Percentiles rank a stretch among this genome's conserved stretches.
Conservation (phyloP, 495 filamentous ascomycete species). For the Aspergillus ellipticus region DNA sequence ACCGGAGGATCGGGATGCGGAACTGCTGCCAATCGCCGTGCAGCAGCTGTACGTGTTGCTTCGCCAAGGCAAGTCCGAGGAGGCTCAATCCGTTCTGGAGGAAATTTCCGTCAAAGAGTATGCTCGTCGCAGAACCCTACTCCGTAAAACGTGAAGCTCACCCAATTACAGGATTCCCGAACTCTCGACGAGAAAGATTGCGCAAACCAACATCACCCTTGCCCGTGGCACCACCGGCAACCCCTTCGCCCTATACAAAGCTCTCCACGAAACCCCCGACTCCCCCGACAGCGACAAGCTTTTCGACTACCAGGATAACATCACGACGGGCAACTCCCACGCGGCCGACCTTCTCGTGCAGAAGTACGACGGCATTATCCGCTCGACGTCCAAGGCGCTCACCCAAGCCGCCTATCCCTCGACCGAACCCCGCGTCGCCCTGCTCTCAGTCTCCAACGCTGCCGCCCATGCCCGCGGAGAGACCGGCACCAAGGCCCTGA, state of each 20-base stretch:
- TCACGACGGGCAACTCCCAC: slow-evolving; percentile 66
- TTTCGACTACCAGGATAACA: slow-evolving; percentile 71
- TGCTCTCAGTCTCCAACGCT: slow-evolving; percentile 73
- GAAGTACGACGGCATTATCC: slow-evolving; percentile 71
- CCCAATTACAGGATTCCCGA: slow-evolving; percentile 63
- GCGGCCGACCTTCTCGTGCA: slow-evolving; percentile 70
- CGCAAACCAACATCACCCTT: slow-evolving; percentile 71
- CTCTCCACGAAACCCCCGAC: slow-evolving; percentile 55
- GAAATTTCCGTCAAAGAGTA: slow-evolving; percentile 63
- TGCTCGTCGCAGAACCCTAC: slow-evolving; percentile 12
- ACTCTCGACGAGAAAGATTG: slow-evolving; percentile 69
- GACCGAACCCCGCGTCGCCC: slow-evolving; percentile 53
- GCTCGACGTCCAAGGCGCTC: slow-evolving; percentile 59
- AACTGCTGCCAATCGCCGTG: slow-evolving; percentile 79
- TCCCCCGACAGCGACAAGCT: slow-evolving; percentile 63
- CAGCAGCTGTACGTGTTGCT: slow-evolving; percentile 82
- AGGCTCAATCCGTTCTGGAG: slow-evolving; percentile 65
- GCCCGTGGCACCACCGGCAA: slow-evolving; percentile 58
- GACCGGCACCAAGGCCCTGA: slow-evolving; percentile 66
- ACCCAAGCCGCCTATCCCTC: slow-evolving; percentile 50
- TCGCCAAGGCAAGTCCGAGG: slow-evolving; percentile 65
- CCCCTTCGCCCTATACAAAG: slow-evolving; percentile 71
- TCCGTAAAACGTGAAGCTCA: slow-evolving; percentile 17
- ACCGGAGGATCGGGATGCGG: slow-evolving; percentile 77
- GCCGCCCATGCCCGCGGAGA: slow-evolving; percentile 66